Conservation (phyloP, 305 asterid species). For the Fraxinus velutina region DNA sequence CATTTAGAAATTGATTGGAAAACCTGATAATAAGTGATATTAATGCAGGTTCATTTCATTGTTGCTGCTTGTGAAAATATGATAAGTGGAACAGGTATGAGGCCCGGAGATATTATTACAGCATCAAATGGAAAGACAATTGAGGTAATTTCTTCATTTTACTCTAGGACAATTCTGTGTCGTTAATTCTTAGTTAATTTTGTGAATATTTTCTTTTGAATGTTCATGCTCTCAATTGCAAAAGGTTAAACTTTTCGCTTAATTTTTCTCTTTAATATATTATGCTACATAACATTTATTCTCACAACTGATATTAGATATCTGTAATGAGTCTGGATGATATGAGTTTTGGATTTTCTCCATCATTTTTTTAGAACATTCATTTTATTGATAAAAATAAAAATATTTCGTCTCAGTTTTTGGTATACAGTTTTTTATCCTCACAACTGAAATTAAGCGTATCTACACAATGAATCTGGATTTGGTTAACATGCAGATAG, state of each 20-base stretch:
- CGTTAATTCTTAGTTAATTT: slow-evolving; percentile 1
- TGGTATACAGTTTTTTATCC: background rate
- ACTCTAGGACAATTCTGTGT: background rate
- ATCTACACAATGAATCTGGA: background rate
- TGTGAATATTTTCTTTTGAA: background rate
- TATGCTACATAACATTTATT: background rate
- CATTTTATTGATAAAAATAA: background rate
- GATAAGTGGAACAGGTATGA: slow-evolving; percentile 91
- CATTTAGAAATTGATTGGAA: slow-evolving; percentile 5
- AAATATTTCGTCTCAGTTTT: background rate
- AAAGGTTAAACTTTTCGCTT: background rate
- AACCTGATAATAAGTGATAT: slow-evolving; percentile 16
- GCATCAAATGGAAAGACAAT: slow-evolving; percentile 90
- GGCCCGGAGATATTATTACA: slow-evolving; percentile 81
- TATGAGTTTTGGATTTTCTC: background rate
- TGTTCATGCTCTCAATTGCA: background rate
- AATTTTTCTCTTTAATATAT: background rate
- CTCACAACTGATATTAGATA: background rate
- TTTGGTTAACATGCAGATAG: background rate
- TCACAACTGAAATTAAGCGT: background rate
- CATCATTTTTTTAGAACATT: background rate
- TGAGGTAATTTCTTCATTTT: slow-evolving; percentile 47
- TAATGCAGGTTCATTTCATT: slow-evolving; percentile 70
- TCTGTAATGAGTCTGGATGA: background rate
- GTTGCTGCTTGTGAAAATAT: slow-evolving; percentile 95